Percentiles rank a stretch among this genome's conserved stretches.
These are phyloP conservation scores for Platismatia glauca DNA, from an alignment of 495 filamentous ascomycete genomes.

Conservation along the genomic window DNA sequence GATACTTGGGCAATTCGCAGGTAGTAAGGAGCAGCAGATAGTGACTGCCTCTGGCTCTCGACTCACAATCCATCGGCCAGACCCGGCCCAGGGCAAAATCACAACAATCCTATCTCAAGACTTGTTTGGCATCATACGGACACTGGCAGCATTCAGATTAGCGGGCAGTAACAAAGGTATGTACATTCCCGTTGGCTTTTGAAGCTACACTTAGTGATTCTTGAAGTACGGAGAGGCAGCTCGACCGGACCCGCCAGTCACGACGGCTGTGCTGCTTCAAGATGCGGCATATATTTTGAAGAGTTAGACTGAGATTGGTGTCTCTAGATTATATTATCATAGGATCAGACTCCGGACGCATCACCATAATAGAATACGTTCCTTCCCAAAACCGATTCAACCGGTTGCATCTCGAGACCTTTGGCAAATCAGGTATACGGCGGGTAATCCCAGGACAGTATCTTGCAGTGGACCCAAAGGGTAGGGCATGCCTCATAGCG, in stretches of 20 bases:
- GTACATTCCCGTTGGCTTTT: conserved; percentile 41
- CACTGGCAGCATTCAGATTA: conserved; percentile 77
- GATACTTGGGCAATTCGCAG: conserved; percentile 86
- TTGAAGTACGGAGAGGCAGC: conserved; percentile 58
- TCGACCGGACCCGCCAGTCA: conserved; percentile 28
- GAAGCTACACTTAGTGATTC: conserved; percentile 88
- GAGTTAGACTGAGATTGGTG: conserved; percentile 51
- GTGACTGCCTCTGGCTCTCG: conserved; percentile 86
- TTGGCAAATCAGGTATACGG: conserved; percentile 93
- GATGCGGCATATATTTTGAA: conserved; percentile 26
- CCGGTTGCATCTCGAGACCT: conserved; percentile 88
- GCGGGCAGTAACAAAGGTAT: conserved; percentile 95
- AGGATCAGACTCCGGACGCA: conserved; percentile 88
- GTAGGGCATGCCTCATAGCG: conserved; percentile 86
- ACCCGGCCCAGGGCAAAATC: conserved; percentile 76
- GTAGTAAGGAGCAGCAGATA: conserved; percentile 93
- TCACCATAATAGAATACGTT: conserved; percentile 87
- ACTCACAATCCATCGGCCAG: conserved; percentile 77
- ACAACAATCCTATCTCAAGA: conserved; percentile 79
- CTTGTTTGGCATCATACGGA: conserved; percentile 88
- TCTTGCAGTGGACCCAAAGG: conserved; percentile 88
- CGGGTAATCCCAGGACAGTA: conserved; percentile 93
- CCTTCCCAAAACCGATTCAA: conserved; percentile 80
- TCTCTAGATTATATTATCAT: conserved; percentile 88
- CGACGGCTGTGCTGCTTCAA: conserved; percentile 24